Evolutionary conservation across 352 stramenopile genomes (phyloP).

Genomic region (Globisporangium viniferum): DNA sequence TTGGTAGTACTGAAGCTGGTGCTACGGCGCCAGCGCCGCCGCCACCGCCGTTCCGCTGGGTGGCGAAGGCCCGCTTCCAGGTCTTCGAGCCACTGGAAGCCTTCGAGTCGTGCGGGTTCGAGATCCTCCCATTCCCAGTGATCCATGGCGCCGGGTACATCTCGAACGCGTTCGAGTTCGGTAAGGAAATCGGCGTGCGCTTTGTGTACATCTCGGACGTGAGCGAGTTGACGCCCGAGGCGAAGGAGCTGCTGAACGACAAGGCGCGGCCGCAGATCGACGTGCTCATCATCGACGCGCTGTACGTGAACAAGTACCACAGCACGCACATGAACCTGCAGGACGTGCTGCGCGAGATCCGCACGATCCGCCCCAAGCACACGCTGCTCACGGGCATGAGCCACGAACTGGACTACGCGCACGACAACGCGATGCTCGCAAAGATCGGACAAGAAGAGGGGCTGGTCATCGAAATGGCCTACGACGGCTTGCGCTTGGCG

Average conservation of each 20-base stretch:
- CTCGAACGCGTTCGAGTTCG: conserved; percentile 82
- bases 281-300: conserved; percentile 78
- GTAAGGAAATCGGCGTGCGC: conserved; percentile 51
- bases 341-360: conserved; percentile 65
- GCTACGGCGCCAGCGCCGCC: neutral
- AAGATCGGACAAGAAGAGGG: conserved; percentile 51
- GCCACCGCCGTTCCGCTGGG: conserved; percentile 62
- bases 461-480: conserved; percentile 77
- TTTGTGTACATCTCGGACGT: conserved; percentile 90
- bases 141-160: conserved; percentile 78
- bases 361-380: conserved; percentile 54
- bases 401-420: conserved; percentile 79
- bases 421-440: conserved; percentile 39
- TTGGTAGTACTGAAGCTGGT: neutral
- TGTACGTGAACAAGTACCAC: conserved; percentile 75
- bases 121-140: conserved; percentile 71
- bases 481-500: conserved; percentile 62
- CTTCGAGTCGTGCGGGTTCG: conserved; percentile 47
- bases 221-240: conserved; percentile 67
- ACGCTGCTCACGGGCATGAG: conserved; percentile 86
- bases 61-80: conserved; percentile 70
- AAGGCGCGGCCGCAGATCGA: conserved; percentile 53
- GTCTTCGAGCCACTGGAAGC: conserved; percentile 47
- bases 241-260: conserved; percentile 56
- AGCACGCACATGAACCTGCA: conserved; percentile 84